A percentile compares a stretch with the other conserved stretches of the same genome.
phyloP scores from a whole-genome alignment of 2,329 filamentous ascomycete species.

The Penicillium sp. region DNA sequence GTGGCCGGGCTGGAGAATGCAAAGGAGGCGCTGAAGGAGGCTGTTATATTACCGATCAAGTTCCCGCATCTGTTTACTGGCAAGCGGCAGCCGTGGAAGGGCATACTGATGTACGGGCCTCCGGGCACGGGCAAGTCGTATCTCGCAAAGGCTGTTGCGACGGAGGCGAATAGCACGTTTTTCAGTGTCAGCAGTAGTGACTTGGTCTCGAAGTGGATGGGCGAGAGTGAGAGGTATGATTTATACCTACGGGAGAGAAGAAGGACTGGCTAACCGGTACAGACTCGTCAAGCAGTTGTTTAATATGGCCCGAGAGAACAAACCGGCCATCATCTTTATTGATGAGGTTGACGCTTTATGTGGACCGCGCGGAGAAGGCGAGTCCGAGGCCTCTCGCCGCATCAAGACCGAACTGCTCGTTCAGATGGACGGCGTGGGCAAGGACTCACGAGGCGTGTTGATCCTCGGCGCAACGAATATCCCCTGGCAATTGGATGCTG shows the following conservation, averaged over 20 bases:
- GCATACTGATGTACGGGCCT: constrained; percentile 91
- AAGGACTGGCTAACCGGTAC: constrained; percentile 8
- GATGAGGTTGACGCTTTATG: constrained; percentile 97
- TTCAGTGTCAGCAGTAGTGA: constrained; percentile 98
- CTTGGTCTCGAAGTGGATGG: constrained; percentile 99
- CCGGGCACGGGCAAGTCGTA: constrained; percentile 98
- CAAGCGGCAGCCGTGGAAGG: constrained; percentile 97
- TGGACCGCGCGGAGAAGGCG: constrained; percentile 86
- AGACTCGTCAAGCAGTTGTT: constrained; percentile 96
- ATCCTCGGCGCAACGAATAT: constrained; percentile 98
- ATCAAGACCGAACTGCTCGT: constrained; percentile 99
- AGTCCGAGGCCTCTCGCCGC: constrained; percentile 92
- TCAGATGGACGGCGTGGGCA: constrained; percentile 98
- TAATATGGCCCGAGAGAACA: constrained; percentile 96
- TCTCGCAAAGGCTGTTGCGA: constrained; percentile 93
- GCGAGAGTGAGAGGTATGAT: constrained; percentile 88
- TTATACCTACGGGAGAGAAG: not conserved
- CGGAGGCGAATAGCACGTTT: constrained; percentile 97
- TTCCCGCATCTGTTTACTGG: constrained; percentile 95
- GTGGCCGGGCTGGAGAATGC: constrained; percentile 90
- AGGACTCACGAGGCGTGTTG: constrained; percentile 87
- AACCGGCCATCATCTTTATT: constrained; percentile 97
- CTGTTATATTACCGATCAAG: constrained; percentile 95
- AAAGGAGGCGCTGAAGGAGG: constrained; percentile 96
- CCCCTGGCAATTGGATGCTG: constrained; percentile 95